Conservation (phyloP, 306 rosid species). For the Gynostemma pentaphyllum region DNA sequence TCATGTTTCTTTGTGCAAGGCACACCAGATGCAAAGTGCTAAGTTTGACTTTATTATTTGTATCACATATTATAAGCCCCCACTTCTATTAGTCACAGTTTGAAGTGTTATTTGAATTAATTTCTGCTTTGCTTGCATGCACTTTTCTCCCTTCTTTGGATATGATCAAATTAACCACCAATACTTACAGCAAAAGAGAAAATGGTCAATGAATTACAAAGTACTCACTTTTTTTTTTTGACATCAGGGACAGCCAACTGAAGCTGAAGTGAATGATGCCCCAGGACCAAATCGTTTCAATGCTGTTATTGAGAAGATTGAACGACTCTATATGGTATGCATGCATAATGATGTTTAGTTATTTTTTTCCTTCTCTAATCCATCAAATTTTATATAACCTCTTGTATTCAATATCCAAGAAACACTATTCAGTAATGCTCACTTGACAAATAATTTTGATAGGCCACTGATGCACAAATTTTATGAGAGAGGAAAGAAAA, state of each 20-base stretch:
- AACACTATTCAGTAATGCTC: no score
- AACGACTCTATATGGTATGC: slow-evolving; percentile 81
- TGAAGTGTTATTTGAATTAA: no score
- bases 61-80: no score
- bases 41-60: no score
- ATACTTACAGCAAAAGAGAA: background rate
- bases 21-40: no score
- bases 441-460: no score
- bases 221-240: background rate
- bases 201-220: background rate
- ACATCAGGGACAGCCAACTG: slow-evolving; percentile 51
- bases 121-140: no score
- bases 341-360: background rate
- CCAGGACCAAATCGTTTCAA: slow-evolving; percentile 78
- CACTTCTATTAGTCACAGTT: no score
- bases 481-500: no score
- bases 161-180: background rate
- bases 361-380: background rate
- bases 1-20: no score
- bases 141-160: no score
- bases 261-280: slow-evolving; percentile 52
- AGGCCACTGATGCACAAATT: no score
- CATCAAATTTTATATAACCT: slow-evolving; percentile 8
- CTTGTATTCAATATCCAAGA: background rate
- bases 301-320: slow-evolving; percentile 97